A percentile compares a stretch with the other conserved stretches of the same genome.
Conservation (phyloP, 805 yeast species). For the Suhomyces sp. region DNA sequence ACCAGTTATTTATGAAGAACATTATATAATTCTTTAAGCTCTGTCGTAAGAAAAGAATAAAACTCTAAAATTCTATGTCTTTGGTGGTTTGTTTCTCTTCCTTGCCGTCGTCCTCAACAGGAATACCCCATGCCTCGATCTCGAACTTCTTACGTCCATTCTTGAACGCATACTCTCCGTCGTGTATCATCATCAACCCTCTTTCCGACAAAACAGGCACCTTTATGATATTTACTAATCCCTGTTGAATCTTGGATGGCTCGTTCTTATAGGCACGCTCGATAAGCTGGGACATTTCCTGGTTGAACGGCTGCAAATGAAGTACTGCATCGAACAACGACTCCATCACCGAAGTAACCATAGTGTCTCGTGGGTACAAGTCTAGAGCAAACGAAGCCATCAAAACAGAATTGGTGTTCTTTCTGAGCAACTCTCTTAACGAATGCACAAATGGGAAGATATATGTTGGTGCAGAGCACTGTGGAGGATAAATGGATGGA, state of each 20-base stretch:
- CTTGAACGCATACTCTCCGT: constrained; percentile 80
- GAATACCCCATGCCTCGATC: constrained; percentile 94
- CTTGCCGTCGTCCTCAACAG: constrained; percentile 77
- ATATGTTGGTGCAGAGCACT: constrained; percentile 41
- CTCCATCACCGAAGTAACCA: constrained; percentile 52
- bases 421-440: constrained; percentile 51
- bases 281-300: constrained; percentile 61
- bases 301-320: constrained; percentile 78
- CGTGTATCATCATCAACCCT: constrained; percentile 75
- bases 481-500: constrained; percentile 68
- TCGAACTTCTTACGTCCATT: constrained; percentile 82
- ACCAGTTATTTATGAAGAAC: too few species aligned
- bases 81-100: constrained; percentile 32
- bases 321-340: constrained; percentile 62
- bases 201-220: constrained; percentile 68
- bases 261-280: constrained; percentile 69
- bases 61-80: constrained; percentile 27
- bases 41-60: too few species aligned
- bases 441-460: constrained; percentile 61
- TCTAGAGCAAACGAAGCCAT: constrained; percentile 60
- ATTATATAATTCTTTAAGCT: too few species aligned
- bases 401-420: constrained; percentile 45
- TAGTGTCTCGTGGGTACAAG: constrained; percentile 54
- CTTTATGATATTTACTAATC: constrained; percentile 72
- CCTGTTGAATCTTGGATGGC: constrained; percentile 79